Evolutionary conservation across 2,329 filamentous ascomycete species (phyloP).

Genomic region (Colletotrichum liaoningense): DNA sequence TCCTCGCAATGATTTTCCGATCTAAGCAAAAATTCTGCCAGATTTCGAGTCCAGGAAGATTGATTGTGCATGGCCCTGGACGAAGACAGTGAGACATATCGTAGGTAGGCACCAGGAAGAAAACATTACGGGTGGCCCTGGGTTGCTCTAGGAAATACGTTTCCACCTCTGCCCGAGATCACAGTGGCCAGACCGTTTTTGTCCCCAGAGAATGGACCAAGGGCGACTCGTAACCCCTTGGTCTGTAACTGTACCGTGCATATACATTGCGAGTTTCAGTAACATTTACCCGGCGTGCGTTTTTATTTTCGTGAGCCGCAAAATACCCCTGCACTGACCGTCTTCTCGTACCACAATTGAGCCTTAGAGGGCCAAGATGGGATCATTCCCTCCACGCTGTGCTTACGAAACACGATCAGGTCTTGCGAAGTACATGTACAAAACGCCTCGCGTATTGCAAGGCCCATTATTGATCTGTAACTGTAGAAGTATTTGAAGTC

Average conservation of each 20-base stretch:
- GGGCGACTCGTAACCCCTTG: background rate
- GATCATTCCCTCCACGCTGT: background rate
- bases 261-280: background rate
- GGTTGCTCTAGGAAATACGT: background rate
- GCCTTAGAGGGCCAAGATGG: background rate
- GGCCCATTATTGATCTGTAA: background rate
- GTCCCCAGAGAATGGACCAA: background rate
- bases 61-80: background rate
- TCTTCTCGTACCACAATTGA: background rate
- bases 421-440: background rate
- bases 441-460: background rate
- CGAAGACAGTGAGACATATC: background rate
- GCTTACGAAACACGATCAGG: background rate
- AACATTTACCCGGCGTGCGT: background rate
- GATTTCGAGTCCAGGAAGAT: background rate
- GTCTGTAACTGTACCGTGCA: background rate
- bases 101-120: background rate
- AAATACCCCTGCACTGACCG: background rate
- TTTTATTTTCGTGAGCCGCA: background rate
- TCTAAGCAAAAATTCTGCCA: background rate
- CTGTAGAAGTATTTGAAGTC: background rate
- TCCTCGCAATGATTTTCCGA: background rate
- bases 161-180: background rate
- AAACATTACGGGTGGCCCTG: background rate
- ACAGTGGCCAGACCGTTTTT: background rate